Percentiles rank a stretch among this genome's conserved stretches.
Conservation (phyloP, 306 rosid genomes). For the Glycine latifolia region DNA sequence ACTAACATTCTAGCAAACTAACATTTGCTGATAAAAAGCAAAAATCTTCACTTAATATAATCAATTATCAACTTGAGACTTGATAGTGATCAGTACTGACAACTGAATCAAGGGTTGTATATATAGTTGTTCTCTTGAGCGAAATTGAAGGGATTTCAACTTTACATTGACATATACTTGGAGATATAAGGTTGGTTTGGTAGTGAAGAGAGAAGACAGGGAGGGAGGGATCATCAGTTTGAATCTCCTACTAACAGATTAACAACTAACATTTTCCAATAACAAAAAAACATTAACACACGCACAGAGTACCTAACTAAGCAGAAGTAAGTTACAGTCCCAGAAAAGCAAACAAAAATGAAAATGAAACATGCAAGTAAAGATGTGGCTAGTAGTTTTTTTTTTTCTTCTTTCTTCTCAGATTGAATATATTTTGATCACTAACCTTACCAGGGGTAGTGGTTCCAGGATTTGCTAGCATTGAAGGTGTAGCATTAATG, state of each 20-base stretch:
- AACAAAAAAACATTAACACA: too few species aligned
- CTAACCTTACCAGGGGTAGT: conserved; percentile 83
- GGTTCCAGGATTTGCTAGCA: conserved; percentile 51
- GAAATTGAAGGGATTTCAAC: background rate
- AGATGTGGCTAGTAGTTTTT: too few species aligned
- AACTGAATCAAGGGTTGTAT: background rate
- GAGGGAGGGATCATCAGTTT: too few species aligned
- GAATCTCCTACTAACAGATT: too few species aligned
- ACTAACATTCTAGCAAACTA: too few species aligned
- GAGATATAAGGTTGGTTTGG: too few species aligned
- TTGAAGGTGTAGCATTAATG: conserved; percentile 71
- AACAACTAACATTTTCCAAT: too few species aligned
- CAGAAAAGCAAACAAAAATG: background rate
- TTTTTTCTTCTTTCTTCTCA: background rate
- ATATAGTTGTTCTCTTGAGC: background rate
- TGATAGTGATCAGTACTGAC: conserved; percentile 7
- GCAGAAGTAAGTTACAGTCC: background rate
- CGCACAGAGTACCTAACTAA: background rate
- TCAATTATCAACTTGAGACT: conserved; percentile 26
- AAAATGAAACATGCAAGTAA: background rate
- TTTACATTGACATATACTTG: too few species aligned
- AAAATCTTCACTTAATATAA: too few species aligned
- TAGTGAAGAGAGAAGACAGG: too few species aligned
- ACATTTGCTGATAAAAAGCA: too few species aligned
- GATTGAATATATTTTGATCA: background rate